These are phyloP conservation scores for Penicillium sp. DNA, from an alignment of 2,329 filamentous ascomycete genomes.

Conservation along the genomic window DNA sequence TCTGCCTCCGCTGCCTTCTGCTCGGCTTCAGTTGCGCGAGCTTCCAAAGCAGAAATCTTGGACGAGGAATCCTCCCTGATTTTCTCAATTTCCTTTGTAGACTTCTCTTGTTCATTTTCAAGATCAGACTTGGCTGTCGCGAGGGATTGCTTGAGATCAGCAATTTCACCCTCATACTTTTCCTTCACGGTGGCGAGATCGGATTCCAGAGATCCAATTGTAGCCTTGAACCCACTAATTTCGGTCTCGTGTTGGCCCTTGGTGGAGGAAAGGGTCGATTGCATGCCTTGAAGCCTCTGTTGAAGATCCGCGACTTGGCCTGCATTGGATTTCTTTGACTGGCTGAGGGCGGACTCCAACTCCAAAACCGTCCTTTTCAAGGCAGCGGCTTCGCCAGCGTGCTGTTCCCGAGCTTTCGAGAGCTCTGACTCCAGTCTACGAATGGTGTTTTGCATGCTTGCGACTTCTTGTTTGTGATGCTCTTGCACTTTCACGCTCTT, in stretches of 20 bases:
- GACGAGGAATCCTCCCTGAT: slow-evolving; percentile 54
- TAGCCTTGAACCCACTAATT: slow-evolving; percentile 58
- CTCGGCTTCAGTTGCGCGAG: slow-evolving; percentile 50
- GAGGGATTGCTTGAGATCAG: slow-evolving; percentile 60
- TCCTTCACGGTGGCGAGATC: slow-evolving; percentile 48
- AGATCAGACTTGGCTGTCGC: slow-evolving; percentile 56
- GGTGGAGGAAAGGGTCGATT: slow-evolving; percentile 50
- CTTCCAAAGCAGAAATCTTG: slow-evolving; percentile 50
- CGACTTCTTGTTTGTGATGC: slow-evolving; percentile 60
- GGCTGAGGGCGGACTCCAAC: slow-evolving; percentile 51
- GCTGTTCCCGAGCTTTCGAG: slow-evolving; percentile 51
- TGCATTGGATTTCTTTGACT: slow-evolving; percentile 63
- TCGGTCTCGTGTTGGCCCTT: slow-evolving; percentile 56
- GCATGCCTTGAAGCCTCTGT: slow-evolving; percentile 60
- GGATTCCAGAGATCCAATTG: slow-evolving; percentile 59
- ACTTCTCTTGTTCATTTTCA: slow-evolving; percentile 51
- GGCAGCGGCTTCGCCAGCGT: slow-evolving; percentile 60
- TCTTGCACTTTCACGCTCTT: slow-evolving; percentile 40
- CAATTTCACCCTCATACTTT: slow-evolving; percentile 61
- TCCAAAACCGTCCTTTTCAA: slow-evolving; percentile 59
- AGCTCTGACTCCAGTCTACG: slow-evolving; percentile 57
- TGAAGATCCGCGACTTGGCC: slow-evolving; percentile 63
- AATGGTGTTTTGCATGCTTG: slow-evolving; percentile 63
- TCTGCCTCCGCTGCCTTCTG: slow-evolving; percentile 29
- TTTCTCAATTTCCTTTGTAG: slow-evolving; percentile 59